Evolutionary conservation across 2,329 filamentous ascomycete genomes (phyloP).

Genomic region (Apiospora sp.): DNA sequence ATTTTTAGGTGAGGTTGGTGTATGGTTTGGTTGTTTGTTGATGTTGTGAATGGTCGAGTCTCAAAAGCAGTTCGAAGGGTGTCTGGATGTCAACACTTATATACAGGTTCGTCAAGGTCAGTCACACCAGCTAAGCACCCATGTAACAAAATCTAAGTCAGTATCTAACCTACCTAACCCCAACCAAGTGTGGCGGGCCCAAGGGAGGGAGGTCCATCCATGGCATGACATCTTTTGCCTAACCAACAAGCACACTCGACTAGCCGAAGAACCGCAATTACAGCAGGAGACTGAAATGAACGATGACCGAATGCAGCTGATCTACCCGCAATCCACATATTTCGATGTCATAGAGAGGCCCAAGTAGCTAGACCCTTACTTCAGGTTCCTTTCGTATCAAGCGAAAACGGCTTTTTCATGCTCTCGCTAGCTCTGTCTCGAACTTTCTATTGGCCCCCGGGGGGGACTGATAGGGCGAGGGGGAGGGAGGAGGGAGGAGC

Average conservation of each 20-base stretch:
- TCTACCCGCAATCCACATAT: conserved; percentile 18
- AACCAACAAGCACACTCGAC: conserved; percentile 1
- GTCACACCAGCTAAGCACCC: neutral
- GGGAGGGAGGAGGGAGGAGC: neutral
- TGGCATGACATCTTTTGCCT: conserved; percentile 7
- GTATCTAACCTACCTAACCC: neutral
- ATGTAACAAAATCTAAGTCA: neutral
- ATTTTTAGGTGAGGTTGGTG: neutral
- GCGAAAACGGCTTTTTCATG: conserved; percentile 11
- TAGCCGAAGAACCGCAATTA: neutral
- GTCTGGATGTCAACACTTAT: conserved; percentile 9
- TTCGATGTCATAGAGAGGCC: conserved; percentile 16
- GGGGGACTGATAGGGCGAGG: neutral
- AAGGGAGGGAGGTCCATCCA: neutral
- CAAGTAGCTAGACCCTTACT: conserved; percentile 3
- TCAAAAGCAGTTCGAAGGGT: neutral
- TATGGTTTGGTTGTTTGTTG: conserved; percentile 10
- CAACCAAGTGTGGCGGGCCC: neutral
- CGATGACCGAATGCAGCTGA: conserved; percentile 18
- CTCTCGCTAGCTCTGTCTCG: conserved; percentile 10
- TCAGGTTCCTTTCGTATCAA: neutral
- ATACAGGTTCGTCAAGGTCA: conserved; percentile 14
- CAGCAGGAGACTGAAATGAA: neutral
- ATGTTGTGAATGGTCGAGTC: conserved; percentile 12
- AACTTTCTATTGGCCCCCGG: conserved; percentile 2